Conservation (phyloP, 148 eudicot species). For the Oxyria digyna region DNA sequence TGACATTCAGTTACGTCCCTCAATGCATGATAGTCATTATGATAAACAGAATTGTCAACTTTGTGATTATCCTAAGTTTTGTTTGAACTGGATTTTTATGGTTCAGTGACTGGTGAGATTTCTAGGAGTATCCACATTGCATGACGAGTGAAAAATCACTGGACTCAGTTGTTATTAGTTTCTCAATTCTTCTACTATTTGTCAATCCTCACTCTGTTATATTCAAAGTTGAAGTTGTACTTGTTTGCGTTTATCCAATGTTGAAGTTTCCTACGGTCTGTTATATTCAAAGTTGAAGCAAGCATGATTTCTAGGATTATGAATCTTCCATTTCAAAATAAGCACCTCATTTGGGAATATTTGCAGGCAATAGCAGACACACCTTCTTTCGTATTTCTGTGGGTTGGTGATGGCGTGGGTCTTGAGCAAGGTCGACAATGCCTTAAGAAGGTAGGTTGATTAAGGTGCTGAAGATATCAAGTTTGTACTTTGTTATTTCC, state of each 20-base stretch:
- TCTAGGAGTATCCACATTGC: not conserved
- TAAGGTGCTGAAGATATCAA: not conserved
- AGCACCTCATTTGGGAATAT: not conserved
- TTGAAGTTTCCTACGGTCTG: too few relatives aligned
- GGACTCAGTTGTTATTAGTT: not conserved
- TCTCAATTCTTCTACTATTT: not conserved
- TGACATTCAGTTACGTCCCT: not conserved
- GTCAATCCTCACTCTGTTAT: not conserved
- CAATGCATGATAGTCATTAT: not conserved
- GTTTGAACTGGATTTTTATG: not conserved
- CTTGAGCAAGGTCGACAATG: constrained; percentile 98
- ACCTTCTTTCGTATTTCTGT: constrained; percentile 91
- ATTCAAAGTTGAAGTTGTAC: not conserved
- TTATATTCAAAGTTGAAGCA: not conserved
- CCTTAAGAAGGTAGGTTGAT: constrained; percentile 60
- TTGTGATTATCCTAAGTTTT: not conserved
- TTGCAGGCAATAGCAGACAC: constrained; percentile 94
- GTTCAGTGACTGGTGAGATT: not conserved
- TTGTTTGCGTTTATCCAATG: too few relatives aligned
- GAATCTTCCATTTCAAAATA: not conserved
- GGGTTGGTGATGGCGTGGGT: constrained; percentile 99
- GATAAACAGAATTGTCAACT: not conserved
- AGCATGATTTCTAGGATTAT: not conserved
- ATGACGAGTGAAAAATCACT: not conserved
- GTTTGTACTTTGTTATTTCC: not conserved